Evolutionary conservation across 2,329 filamentous ascomycete genomes (phyloP).

Genomic region (Arthrobotrys megalospora): DNA sequence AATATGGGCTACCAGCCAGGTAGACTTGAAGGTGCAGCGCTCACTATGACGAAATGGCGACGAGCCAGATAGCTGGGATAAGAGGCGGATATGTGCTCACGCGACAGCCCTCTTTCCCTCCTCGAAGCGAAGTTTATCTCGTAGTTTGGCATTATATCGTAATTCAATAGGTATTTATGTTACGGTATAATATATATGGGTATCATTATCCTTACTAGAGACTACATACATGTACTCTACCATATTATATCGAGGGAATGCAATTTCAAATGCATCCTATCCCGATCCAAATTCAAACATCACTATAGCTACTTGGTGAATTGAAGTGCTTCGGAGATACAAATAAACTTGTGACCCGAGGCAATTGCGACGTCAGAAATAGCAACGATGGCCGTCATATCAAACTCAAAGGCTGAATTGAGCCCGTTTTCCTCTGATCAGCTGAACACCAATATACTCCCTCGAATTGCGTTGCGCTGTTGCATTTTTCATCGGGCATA

Average conservation of each 20-base stretch:
- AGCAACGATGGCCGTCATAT: neutral
- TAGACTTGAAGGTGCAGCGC: constrained; percentile 4
- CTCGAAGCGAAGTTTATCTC: neutral
- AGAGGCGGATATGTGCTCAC: constrained; percentile 40
- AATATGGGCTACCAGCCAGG: constrained; percentile 7
- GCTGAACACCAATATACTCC: constrained; percentile 16
- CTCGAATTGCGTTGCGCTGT: constrained; percentile 43
- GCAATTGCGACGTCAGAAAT: constrained; percentile 29
- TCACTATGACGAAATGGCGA: constrained; percentile 39
- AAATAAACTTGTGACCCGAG: constrained; percentile 4
- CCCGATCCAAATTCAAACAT: too few relatives aligned
- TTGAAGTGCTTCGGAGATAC: too few relatives aligned
- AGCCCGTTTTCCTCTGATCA: constrained; percentile 34
- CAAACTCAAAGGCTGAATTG: constrained; percentile 31
- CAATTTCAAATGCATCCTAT: too few relatives aligned
- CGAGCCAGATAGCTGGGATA: constrained; percentile 36
- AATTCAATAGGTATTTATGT: too few relatives aligned
- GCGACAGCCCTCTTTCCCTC: constrained; percentile 5
- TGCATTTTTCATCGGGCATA: constrained; percentile 34
- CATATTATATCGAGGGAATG: too few relatives aligned
- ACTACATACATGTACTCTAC: too few relatives aligned
- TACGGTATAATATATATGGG: too few relatives aligned
- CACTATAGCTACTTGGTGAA: too few relatives aligned
- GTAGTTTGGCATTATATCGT: neutral
- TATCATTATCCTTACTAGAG: too few relatives aligned